A percentile compares a stretch with the other conserved stretches of the same genome.
Conservation (phyloP, 495 filamentous ascomycete genomes). For the Talaromyces adpressus region DNA sequence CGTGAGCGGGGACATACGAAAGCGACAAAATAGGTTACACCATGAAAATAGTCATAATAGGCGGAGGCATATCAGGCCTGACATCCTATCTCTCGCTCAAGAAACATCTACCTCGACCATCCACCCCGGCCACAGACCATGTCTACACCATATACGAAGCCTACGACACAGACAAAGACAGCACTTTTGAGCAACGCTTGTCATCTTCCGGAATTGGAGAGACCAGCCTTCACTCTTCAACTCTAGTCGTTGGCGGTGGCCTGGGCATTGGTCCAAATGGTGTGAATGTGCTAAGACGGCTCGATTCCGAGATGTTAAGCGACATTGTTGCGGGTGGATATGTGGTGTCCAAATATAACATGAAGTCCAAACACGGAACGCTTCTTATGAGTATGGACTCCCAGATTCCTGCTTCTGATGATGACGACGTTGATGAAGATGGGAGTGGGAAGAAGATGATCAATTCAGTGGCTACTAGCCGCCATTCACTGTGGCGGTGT, state of each 20-base stretch:
- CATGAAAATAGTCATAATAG: constrained; percentile 51
- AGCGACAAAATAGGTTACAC: not conserved
- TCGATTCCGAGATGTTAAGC: constrained; percentile 28
- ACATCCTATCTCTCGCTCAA: constrained; percentile 40
- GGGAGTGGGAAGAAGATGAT: constrained; percentile 9
- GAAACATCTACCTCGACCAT: constrained; percentile 34
- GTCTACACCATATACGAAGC: constrained; percentile 32
- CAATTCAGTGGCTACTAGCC: constrained; percentile 26
- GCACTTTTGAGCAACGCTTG: constrained; percentile 12
- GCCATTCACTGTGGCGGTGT: constrained; percentile 29
- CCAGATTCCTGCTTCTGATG: constrained; percentile 7
- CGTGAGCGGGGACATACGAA: not conserved
- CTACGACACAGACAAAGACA: constrained; percentile 21
- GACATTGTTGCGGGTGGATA: constrained; percentile 32
- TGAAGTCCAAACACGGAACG: constrained; percentile 32
- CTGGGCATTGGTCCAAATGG: constrained; percentile 45
- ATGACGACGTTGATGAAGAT: constrained; percentile 4
- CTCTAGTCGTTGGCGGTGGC: constrained; percentile 41
- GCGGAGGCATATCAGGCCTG: constrained; percentile 44
- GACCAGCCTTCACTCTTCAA: constrained; percentile 17
- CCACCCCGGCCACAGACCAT: constrained; percentile 15
- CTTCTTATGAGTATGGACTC: constrained; percentile 18
- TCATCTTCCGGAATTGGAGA: constrained; percentile 1
- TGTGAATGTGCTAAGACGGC: constrained; percentile 33
- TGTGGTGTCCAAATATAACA: constrained; percentile 20